phyloP scores from a whole-genome alignment of 2,329 filamentous ascomycete species.

The Aspergillus caelatus region DNA sequence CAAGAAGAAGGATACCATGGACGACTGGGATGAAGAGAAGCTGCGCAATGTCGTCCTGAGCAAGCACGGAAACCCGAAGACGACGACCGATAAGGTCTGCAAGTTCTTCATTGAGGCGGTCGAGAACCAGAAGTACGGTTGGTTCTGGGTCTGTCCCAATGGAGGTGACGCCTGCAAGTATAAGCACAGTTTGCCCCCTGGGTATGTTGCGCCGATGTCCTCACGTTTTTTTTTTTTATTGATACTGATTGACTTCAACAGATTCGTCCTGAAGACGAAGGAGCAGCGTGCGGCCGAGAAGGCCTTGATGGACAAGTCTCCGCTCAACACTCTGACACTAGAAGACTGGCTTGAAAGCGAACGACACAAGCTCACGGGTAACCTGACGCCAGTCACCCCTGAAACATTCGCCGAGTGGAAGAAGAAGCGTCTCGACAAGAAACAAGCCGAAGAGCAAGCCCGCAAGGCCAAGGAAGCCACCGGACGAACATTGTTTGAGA shows the following conservation, averaged over 20 bases:
- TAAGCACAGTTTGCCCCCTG: constrained; percentile 89
- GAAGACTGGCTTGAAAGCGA: constrained; percentile 98
- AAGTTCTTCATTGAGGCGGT: constrained; percentile 97
- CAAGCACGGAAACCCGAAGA: constrained; percentile 96
- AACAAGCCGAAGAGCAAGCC: constrained; percentile 89
- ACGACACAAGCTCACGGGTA: constrained; percentile 90
- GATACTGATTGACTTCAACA: constrained; percentile 43
- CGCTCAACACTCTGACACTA: constrained; percentile 88
- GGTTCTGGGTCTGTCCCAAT: constrained; percentile 99
- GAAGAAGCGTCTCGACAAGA: constrained; percentile 90
- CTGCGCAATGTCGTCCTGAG: constrained; percentile 85
- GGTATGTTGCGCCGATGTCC: constrained; percentile 61
- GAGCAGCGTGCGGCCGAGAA: constrained; percentile 96
- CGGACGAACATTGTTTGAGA: constrained; percentile 92
- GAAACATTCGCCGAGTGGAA: constrained; percentile 98
- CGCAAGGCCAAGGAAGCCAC: constrained; percentile 93
- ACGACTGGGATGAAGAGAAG: constrained; percentile 98
- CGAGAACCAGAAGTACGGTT: constrained; percentile 97
- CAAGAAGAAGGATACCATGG: constrained; percentile 90
- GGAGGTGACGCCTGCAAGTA: constrained; percentile 99
- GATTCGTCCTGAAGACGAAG: constrained; percentile 96
- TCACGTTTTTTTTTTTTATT: constrained; percentile 2
- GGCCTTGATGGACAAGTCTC: constrained; percentile 92
- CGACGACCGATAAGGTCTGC: constrained; percentile 97
- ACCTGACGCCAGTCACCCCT: constrained; percentile 86